Conservation (phyloP, 2,329 filamentous ascomycete species). For the Penicillium janthinellum region DNA sequence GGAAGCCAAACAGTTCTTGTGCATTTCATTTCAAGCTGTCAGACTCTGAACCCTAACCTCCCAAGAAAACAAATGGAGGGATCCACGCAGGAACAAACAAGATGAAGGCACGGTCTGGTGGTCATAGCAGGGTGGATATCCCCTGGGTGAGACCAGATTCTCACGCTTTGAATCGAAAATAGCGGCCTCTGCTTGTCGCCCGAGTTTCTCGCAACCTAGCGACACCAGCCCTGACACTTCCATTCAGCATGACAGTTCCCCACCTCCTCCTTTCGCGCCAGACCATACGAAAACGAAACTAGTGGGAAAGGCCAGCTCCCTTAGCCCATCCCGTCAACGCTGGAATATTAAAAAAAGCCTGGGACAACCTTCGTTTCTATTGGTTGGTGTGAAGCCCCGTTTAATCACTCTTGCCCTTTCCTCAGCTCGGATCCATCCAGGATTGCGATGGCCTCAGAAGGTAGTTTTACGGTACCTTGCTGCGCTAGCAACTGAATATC, state of each 20-base stretch:
- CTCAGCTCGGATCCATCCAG: constrained; percentile 20
- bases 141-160: background rate
- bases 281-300: background rate
- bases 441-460: constrained; percentile 27
- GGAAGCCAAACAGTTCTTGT: too few relatives aligned
- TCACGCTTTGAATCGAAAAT: background rate
- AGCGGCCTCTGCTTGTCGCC: background rate
- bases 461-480: constrained; percentile 19
- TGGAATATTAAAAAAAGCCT: background rate
- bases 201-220: background rate
- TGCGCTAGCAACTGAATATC: constrained; percentile 23
- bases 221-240: background rate
- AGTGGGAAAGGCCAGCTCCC: background rate
- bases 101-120: background rate
- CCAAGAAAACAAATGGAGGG: background rate
- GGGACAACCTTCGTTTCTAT: background rate
- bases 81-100: background rate
- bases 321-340: background rate
- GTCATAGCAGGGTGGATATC: background rate
- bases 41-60: background rate
- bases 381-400: background rate
- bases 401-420: background rate
- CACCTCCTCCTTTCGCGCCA: background rate
- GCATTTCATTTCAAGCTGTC: too few relatives aligned
- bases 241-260: background rate